A percentile compares a stretch with the other conserved stretches of the same genome.
Evolutionary conservation across 495 filamentous ascomycete genomes (phyloP).

Genomic region (Podospora comata): DNA sequence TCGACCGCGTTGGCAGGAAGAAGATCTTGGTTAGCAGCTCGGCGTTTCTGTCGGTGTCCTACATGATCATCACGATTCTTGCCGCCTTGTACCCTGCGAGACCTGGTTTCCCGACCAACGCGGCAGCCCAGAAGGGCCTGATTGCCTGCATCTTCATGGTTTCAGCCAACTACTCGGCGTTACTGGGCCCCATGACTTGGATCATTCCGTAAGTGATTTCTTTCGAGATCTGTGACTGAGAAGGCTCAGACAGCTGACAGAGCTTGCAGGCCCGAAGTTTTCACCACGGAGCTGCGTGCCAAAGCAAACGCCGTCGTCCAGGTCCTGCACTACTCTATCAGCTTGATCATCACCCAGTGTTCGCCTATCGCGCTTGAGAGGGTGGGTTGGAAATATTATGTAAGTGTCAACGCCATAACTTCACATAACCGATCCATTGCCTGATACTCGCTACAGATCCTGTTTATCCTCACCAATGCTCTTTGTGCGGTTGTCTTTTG

Average conservation of each 20-base stretch:
- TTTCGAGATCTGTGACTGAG: too few species aligned
- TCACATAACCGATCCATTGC: not conserved
- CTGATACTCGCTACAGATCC: constrained; percentile 31
- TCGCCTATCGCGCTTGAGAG: constrained; percentile 51
- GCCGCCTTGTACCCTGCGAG: constrained; percentile 47
- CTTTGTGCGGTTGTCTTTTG: constrained; percentile 44
- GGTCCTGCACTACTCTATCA: constrained; percentile 54
- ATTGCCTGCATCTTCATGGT: constrained; percentile 58
- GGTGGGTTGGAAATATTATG: constrained; percentile 50
- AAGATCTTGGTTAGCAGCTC: constrained; percentile 53
- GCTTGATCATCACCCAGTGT: constrained; percentile 54
- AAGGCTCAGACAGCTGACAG: not conserved
- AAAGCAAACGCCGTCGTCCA: constrained; percentile 52
- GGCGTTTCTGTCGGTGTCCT: constrained; percentile 38
- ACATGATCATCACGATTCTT: constrained; percentile 51
- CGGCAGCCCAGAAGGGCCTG: constrained; percentile 45
- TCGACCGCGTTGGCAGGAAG: constrained; percentile 52
- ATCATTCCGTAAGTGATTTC: constrained; percentile 40
- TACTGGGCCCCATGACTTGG: constrained; percentile 54
- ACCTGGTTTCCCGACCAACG: constrained; percentile 34
- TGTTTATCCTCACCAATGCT: constrained; percentile 53
- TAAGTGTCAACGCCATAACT: constrained; percentile 13
- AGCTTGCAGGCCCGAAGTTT: constrained; percentile 47
- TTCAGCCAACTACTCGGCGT: constrained; percentile 55
- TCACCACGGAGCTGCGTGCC: constrained; percentile 53